Percentiles rank a stretch among this genome's conserved stretches.
phyloP scores from a whole-genome alignment of 2,329 filamentous ascomycete species.

The Monilinia fructicola region DNA sequence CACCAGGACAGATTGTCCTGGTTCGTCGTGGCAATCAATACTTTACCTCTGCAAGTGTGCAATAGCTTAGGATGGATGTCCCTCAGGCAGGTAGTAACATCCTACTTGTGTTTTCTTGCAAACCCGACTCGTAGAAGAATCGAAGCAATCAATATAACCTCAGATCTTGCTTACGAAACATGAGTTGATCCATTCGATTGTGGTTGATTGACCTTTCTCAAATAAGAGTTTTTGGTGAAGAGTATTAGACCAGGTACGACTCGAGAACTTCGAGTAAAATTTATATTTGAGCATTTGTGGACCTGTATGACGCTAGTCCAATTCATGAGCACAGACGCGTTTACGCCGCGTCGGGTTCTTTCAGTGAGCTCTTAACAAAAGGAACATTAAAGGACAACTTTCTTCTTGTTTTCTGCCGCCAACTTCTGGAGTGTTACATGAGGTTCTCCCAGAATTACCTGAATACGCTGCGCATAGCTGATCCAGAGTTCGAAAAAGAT shows the following conservation, averaged over 20 bases:
- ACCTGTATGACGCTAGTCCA: slow-evolving; percentile 11
- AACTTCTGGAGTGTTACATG: slow-evolving; percentile 5
- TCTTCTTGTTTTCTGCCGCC: slow-evolving; percentile 4
- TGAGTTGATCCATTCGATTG: background rate
- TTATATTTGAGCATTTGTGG: slow-evolving; percentile 18
- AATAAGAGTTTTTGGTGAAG: background rate
- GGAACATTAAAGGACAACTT: slow-evolving; percentile 19
- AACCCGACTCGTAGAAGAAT: background rate
- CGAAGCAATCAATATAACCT: background rate
- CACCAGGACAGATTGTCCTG: slow-evolving; percentile 47
- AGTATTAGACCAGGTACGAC: background rate
- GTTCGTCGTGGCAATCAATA: slow-evolving; percentile 39
- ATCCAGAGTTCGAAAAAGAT: background rate
- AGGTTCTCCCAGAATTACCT: background rate
- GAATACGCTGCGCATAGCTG: slow-evolving; percentile 4
- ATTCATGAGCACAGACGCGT: slow-evolving; percentile 20
- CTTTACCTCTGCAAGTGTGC: slow-evolving; percentile 16
- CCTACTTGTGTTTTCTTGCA: background rate
- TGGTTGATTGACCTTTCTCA: background rate
- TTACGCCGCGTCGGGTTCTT: slow-evolving; percentile 19
- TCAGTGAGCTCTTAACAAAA: slow-evolving; percentile 15
- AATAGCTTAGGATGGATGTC: slow-evolving; percentile 1
- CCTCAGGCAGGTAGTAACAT: background rate
- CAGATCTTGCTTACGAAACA: background rate
- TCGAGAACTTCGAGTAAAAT: slow-evolving; percentile 15